Percentiles rank a stretch among this genome's conserved stretches.
These are phyloP conservation scores for Crithidia fasciculata DNA, from an alignment of 208 protist genomes.

Conservation along the genomic window DNA sequence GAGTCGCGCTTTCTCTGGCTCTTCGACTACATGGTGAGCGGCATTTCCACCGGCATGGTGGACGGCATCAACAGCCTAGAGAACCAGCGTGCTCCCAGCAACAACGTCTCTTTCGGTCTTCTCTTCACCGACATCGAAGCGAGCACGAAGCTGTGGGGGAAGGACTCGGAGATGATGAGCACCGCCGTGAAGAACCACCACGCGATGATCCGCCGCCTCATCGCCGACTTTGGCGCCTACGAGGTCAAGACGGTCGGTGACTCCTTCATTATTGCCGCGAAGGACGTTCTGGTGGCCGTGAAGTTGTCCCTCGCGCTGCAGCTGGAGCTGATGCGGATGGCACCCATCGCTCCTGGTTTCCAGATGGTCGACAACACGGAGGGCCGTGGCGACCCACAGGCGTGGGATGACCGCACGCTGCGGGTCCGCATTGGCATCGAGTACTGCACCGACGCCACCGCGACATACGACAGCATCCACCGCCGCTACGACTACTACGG, in stretches of 20 bases:
- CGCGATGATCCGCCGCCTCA: constrained; percentile 59
- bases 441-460: constrained; percentile 72
- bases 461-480: constrained; percentile 68
- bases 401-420: constrained; percentile 48
- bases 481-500: constrained; percentile 91
- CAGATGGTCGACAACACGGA: constrained; percentile 64
- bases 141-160: constrained; percentile 83
- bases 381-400: constrained; percentile 44
- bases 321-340: constrained; percentile 73
- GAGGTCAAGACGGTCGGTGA: constrained; percentile 89
- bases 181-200: constrained; percentile 73
- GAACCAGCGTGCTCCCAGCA: constrained; percentile 48
- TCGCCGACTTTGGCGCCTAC: constrained; percentile 72
- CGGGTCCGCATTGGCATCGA: constrained; percentile 76
- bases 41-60: constrained; percentile 54
- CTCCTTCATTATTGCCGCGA: constrained; percentile 85
- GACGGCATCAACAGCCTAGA: constrained; percentile 48
- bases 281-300: constrained; percentile 61
- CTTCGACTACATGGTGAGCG: constrained; percentile 56
- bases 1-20: constrained; percentile 63
- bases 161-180: constrained; percentile 62
- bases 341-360: constrained; percentile 65
- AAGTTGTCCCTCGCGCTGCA: constrained; percentile 77
- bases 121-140: constrained; percentile 86
- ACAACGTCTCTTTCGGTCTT: constrained; percentile 54